phyloP scores from a whole-genome alignment of 345 rosid species.

The Cardamine chenopodiifolia region DNA sequence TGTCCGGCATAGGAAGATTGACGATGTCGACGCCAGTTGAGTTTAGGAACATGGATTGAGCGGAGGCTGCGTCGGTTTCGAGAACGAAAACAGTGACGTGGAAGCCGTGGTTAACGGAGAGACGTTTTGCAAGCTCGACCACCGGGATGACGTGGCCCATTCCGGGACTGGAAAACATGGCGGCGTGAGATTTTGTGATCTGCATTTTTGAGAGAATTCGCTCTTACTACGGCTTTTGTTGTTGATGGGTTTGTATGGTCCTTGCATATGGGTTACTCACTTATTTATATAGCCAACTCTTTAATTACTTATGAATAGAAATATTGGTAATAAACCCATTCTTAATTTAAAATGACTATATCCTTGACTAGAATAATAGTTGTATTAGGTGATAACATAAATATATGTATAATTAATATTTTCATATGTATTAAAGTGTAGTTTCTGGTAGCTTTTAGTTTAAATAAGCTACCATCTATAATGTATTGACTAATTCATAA shows the following conservation, averaged over 20 bases:
- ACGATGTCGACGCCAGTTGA: conserved; percentile 42
- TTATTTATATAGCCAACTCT: conserved; percentile 32
- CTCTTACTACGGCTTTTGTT: neutral
- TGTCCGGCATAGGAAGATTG: conserved; percentile 47
- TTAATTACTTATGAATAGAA: neutral
- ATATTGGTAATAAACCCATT: neutral
- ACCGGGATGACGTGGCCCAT: conserved; percentile 72
- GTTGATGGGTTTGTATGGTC: neutral
- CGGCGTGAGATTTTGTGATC: conserved; percentile 45
- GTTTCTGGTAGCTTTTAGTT: neutral
- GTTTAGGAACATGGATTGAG: conserved; percentile 39
- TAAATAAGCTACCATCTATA: neutral
- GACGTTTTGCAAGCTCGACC: conserved; percentile 60
- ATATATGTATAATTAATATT: neutral
- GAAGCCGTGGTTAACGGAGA: conserved; percentile 48
- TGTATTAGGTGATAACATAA: neutral
- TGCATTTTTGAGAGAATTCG: conserved; percentile 39
- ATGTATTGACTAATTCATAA: neutral
- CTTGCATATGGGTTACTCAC: conserved; percentile 1
- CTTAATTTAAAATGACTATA: neutral
- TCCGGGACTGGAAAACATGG: conserved; percentile 69
- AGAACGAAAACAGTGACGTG: conserved; percentile 53
- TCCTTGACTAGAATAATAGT: neutral
- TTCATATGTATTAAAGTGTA: neutral
- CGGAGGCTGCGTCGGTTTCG: conserved; percentile 42